Evolutionary conservation across 2,329 filamentous ascomycete species (phyloP).

Genomic region (Geosmithia morbida): DNA sequence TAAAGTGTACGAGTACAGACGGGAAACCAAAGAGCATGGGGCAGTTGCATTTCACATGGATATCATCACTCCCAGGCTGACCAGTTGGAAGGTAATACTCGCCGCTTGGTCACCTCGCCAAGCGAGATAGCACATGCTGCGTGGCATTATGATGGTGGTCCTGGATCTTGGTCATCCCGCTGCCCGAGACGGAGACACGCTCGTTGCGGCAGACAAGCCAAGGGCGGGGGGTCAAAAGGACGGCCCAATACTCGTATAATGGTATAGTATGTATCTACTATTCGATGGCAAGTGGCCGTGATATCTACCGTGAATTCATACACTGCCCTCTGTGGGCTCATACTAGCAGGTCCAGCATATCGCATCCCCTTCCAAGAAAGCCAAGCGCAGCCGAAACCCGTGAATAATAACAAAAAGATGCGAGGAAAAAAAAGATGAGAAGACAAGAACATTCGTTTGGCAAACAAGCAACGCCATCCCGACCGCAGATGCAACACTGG

Average conservation of each 20-base stretch:
- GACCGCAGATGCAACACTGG: conserved; percentile 15
- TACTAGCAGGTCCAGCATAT: not conserved
- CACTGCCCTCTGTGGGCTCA: not conserved
- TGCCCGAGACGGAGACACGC: not conserved
- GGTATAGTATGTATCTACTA: not conserved
- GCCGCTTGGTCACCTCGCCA: no score
- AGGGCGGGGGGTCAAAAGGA: no score
- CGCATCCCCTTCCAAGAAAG: conserved; percentile 7
- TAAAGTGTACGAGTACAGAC: no score
- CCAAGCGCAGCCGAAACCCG: conserved; percentile 6
- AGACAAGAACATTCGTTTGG: not conserved
- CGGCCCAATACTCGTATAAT: not conserved
- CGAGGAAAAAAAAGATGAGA: not conserved
- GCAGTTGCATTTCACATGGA: no score
- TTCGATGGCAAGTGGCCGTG: not conserved
- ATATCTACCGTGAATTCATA: conserved; percentile 11
- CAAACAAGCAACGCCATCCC: conserved; percentile 17
- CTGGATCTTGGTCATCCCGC: not conserved
- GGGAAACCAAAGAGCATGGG: no score
- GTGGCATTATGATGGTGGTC: no score
- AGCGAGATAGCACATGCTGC: no score
- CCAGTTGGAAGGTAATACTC: no score
- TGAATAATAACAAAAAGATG: conserved; percentile 7
- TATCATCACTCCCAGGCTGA: no score
- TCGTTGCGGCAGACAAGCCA: no score